Evolutionary conservation across 78 protist species (phyloP).

Genomic region (Diacronema lutheri): DNA sequence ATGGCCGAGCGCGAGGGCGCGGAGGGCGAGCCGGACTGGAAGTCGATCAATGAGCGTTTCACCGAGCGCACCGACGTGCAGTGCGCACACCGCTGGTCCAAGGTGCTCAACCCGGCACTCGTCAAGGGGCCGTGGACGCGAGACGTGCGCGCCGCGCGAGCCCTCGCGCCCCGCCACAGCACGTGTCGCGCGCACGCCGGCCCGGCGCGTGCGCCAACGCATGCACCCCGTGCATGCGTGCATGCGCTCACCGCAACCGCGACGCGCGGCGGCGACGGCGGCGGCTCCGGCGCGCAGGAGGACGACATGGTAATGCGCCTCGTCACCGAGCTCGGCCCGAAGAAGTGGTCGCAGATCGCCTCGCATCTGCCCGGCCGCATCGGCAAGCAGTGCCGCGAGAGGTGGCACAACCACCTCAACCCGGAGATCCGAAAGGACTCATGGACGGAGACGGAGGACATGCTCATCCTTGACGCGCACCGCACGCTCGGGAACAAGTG

Average conservation of each 20-base stretch:
- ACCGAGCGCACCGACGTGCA: conserved; percentile 4
- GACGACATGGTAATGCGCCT: conserved; percentile 44
- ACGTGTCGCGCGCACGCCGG: too few relatives aligned
- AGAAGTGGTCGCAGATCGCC: conserved; percentile 62
- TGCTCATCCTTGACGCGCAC: conserved; percentile 59
- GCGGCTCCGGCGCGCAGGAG: conserved; percentile 59
- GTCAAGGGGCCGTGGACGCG: conserved; percentile 28
- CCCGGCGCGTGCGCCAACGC: too few relatives aligned
- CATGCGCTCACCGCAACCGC: too few relatives aligned
- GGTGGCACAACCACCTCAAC: conserved; percentile 86
- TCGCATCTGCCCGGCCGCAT: conserved; percentile 48
- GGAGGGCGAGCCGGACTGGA: too few relatives aligned
- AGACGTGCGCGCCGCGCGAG: not conserved
- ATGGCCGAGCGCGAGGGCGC: too few relatives aligned
- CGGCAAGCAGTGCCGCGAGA: conserved; percentile 76
- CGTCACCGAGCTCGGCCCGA: conserved; percentile 48
- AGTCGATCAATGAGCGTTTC: too few relatives aligned
- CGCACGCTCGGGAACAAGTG: conserved; percentile 76
- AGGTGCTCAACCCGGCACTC: not conserved
- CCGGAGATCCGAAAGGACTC: conserved; percentile 73
- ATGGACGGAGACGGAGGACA: conserved; percentile 85
- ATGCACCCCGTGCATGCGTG: too few relatives aligned
- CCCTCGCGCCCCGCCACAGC: too few relatives aligned
- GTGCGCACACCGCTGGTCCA: conserved; percentile 24
- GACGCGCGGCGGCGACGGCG: too few relatives aligned